Evolutionary conservation across 768 basidiomycete genomes (phyloP), one percentile per base, ranked within the genome.

Genomic region (Xerocomellus dryophilus): DNA sequence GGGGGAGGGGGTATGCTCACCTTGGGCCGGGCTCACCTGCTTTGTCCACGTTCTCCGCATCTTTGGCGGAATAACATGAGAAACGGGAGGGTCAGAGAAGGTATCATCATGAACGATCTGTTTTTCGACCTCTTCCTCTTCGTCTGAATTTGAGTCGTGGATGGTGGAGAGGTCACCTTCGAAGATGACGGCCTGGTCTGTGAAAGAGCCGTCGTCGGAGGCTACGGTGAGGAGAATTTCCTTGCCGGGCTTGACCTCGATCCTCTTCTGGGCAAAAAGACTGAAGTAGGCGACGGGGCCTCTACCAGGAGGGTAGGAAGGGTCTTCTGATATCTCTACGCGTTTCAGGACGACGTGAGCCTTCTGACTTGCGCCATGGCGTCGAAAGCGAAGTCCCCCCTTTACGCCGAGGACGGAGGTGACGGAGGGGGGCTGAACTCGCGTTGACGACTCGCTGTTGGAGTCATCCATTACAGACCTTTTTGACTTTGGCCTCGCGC

Each of bases 161-260:
- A 60, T 2, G 51, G 59, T 1, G 36, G 40, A 40, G 47, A 79
- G 57, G 69, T 81, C 78, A 15, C 78, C 85, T 60, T 84, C 82
- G 58, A 88, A 76, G 38, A 85, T 65, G 60, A 87, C 76, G 1
- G 83, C 71, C 54, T 75, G 76, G 53, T 85, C 83, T 53, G 80
- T 77, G 69, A 81, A 79, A 12, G 71, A 63, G 38, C 80, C 80
- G 58, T 84, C 78, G 27, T 73, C 77, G 25, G 77, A 74, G 38
- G 76, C 77, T 32, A 88, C 73, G 7, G 84, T 77, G 50, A 88
- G 75, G 43, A 86, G 74, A 47, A 88, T 80, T 70, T 85, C 83
- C 69, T 85, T 85, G 53, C 86, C 86, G 12, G 85, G 81, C 64
- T 80, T 85, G 61, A 86, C 79, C 64, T 82, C 82, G 65, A 88